Evolutionary conservation across 371 early-diverging fungal species (phyloP), one percentile per base, ranked within the genome.

Genomic region (Mucor velutinosus): DNA sequence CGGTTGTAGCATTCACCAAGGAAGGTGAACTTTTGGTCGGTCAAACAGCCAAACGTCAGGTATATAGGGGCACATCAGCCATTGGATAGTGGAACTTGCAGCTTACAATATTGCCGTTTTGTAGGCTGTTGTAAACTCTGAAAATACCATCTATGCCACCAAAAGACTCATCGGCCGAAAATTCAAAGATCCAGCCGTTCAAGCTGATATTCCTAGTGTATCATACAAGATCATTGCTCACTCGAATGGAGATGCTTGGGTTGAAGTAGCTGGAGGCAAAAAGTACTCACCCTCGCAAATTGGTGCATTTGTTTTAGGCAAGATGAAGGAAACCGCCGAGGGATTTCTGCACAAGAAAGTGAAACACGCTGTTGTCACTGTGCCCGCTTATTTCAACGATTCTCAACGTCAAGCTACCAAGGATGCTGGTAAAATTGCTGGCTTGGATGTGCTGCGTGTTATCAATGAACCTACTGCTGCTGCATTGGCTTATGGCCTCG

Each of bases 381-480:
- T 66, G 4, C 94, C 94, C 2, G 94, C 94, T 59, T 94, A 94
- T 79, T 94, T 94, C 70, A 92, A 92, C 70, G 99, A 99, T 77
- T 92, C 96, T 35, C 99, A 99, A 82, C 93, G 99, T 76, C 98
- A 99, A 79, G 99, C 99, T 12, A 99, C 99, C 72, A 99, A 99
- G 88, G 97, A 97, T 76, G 99, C 99, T 39, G 99, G 97, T 60
- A 87, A 88, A 32, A 96, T 99, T 78, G 94, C 99, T 32, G 99
- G 99, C 62, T 82, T 99, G 59, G 93, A 98, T 66, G 98, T 99
- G 14, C 82, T 98, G 64, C 93, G 99, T 76, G 96, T 99, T 58
- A 97, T 99, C 80, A 99, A 99, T 85, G 99, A 99, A 75, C 99
- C 99, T 47, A 99, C 99, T 2, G 99, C 99, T 17, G 99, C 99